Conservation (phyloP, 495 filamentous ascomycete genomes). For the Xylaria acuta region DNA sequence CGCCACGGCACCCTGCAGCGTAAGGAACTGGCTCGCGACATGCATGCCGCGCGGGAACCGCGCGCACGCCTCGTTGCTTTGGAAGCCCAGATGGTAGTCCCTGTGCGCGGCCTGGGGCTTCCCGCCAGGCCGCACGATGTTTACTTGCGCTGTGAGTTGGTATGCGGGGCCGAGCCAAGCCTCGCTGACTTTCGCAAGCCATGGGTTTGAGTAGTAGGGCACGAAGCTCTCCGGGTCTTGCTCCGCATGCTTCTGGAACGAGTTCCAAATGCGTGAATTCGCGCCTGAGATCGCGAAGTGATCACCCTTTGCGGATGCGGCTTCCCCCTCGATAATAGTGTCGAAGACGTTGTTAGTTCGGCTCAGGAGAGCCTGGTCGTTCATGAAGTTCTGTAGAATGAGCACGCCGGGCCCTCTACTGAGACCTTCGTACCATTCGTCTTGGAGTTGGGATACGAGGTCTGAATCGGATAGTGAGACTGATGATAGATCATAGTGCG, state of each 20-base stretch:
- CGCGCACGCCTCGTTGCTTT: constrained; percentile 29
- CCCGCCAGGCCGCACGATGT: constrained; percentile 60
- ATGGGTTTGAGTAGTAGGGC: constrained; percentile 61
- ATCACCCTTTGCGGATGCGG: constrained; percentile 52
- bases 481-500: constrained; percentile 55
- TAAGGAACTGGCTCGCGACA: constrained; percentile 54
- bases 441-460: constrained; percentile 47
- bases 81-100: constrained; percentile 66
- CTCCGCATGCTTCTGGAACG: constrained; percentile 61
- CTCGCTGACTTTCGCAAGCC: constrained; percentile 51
- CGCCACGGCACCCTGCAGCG: constrained; percentile 63
- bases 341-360: constrained; percentile 51
- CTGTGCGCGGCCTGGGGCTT: constrained; percentile 58
- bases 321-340: constrained; percentile 52
- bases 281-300: constrained; percentile 57
- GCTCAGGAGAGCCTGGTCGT: constrained; percentile 39
- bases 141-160: constrained; percentile 62
- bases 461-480: constrained; percentile 35
- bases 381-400: constrained; percentile 56
- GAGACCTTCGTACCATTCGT: constrained; percentile 64
- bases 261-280: constrained; percentile 65
- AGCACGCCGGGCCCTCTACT: constrained; percentile 59
- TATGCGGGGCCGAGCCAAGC: constrained; percentile 62
- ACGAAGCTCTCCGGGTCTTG: constrained; percentile 54
- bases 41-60: constrained; percentile 54